Evolutionary conservation across 2,329 filamentous ascomycete species (phyloP), one percentile per base, ranked within the genome.

Genomic region (Hypoxylon sp.): DNA sequence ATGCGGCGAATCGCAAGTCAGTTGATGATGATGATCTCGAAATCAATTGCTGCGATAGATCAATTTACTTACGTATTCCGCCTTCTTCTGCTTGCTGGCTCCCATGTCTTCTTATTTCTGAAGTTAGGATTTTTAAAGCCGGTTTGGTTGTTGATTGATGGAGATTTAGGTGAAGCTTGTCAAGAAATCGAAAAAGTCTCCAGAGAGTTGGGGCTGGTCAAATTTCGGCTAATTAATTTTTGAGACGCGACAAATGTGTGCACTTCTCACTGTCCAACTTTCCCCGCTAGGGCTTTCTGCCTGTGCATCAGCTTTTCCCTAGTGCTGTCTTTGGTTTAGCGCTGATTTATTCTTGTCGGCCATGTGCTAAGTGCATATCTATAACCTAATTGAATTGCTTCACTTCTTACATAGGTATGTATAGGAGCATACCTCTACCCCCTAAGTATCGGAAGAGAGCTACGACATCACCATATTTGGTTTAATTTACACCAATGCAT

Each of bases 41-140:
- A 6, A 6, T 25, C 21, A 43, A 52, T 32, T 36, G 12, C 8
- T 36, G 12, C 13, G 20, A 41, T 51, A 40, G 37, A 37, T 9
- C 3, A 30, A 27, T 16, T 21, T 5, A 51, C 63, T 25, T 55
- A 67, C 63, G 55, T 66, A 67, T 64, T 67, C 89, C 77, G 90
- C 85, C 87, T 97, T 99, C 87, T 88, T 92, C 73, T 82, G 84
- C 72, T 89, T 83, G 83, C 90, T 97, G 91, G 90, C 92, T 91
- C 91, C 92, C 92, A 96, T 96, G 84, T 91, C 89, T 95, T 91
- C 90, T 95, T 95, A 79, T 82, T 69, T 69, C 72, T 91, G 90
- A 94, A 94, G 90, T 89, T 85, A 95, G 91, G 91, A 90, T 96
- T 77, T 96, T 96, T 96, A 92, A 96, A 92, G 91, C 88, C 86